Conservation (phyloP, 1,284 basidiomycete species). For the Gymnopus androsaceus region DNA sequence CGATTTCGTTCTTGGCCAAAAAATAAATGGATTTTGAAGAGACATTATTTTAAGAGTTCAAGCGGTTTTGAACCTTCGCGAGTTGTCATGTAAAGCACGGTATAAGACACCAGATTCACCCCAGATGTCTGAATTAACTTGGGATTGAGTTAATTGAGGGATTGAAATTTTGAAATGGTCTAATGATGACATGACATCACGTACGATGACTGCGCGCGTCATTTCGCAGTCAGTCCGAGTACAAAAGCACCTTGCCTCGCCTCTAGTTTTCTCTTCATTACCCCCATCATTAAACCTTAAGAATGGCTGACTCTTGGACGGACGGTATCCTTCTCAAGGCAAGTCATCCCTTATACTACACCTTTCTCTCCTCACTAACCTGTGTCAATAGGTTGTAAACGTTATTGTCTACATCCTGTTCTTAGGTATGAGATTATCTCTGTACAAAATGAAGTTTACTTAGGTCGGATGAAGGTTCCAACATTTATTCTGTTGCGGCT, state of each 20-base stretch:
- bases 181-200: constrained; percentile 1
- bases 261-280: background rate
- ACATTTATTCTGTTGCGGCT: constrained; percentile 82
- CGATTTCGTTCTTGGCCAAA: too few species aligned
- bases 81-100: too few species aligned
- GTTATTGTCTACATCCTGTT: constrained; percentile 78
- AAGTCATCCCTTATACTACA: constrained; percentile 9
- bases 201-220: background rate
- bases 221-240: background rate
- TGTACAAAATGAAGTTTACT: too few species aligned
- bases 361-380: background rate
- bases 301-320: constrained; percentile 66
- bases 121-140: too few species aligned
- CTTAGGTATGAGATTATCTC: too few species aligned
- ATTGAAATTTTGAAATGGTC: background rate
- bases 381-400: constrained; percentile 63
- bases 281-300: constrained; percentile 15
- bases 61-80: too few species aligned
- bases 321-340: constrained; percentile 83
- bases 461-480: too few species aligned
- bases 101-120: too few species aligned
- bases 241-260: constrained; percentile 11
- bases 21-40: too few species aligned
- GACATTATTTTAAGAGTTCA: too few species aligned
- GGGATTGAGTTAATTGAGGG: too few species aligned